phyloP scores from a whole-genome alignment of 2,329 filamentous ascomycete genomes.

The Zymoseptoria tritici region DNA sequence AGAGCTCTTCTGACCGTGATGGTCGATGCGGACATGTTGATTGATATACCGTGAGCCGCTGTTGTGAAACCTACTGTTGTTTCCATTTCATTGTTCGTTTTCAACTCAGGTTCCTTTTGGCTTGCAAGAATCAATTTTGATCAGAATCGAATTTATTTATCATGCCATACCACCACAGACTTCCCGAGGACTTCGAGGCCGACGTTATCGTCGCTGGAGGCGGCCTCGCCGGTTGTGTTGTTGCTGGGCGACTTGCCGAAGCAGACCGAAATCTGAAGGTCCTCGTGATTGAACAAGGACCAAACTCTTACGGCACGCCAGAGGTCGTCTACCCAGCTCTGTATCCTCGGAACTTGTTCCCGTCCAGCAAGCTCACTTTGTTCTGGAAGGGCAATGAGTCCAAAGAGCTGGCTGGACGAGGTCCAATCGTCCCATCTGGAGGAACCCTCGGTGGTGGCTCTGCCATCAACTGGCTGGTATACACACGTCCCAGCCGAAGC shows the following conservation, averaged over 20 bases:
- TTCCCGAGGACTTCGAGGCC: constrained; percentile 11
- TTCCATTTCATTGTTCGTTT: not conserved
- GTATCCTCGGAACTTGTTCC: constrained; percentile 43
- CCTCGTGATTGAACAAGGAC: constrained; percentile 48
- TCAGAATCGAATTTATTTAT: not conserved
- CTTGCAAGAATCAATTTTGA: not conserved
- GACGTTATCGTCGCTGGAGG: constrained; percentile 23
- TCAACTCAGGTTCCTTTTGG: not conserved
- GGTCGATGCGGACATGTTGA: not conserved
- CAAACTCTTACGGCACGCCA: constrained; percentile 46
- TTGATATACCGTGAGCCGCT: not conserved
- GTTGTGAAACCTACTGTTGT: not conserved
- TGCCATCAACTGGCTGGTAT: constrained; percentile 37
- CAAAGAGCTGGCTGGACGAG: constrained; percentile 40
- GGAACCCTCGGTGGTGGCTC: constrained; percentile 55
- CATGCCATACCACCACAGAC: constrained; percentile 14
- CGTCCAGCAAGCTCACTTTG: constrained; percentile 43
- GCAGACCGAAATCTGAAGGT: constrained; percentile 45
- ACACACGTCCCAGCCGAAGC: constrained; percentile 38
- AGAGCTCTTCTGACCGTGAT: not conserved
- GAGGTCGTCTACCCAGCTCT: constrained; percentile 46
- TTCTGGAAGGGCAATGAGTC: constrained; percentile 47
- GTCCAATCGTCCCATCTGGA: constrained; percentile 37
- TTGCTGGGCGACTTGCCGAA: constrained; percentile 45
- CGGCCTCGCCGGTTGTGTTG: constrained; percentile 43